Evolutionary conservation across 1,139 yeast genomes (phyloP), one percentile per base, ranked within the genome.

Genomic region (Lodderomyces parapsilosis): DNA sequence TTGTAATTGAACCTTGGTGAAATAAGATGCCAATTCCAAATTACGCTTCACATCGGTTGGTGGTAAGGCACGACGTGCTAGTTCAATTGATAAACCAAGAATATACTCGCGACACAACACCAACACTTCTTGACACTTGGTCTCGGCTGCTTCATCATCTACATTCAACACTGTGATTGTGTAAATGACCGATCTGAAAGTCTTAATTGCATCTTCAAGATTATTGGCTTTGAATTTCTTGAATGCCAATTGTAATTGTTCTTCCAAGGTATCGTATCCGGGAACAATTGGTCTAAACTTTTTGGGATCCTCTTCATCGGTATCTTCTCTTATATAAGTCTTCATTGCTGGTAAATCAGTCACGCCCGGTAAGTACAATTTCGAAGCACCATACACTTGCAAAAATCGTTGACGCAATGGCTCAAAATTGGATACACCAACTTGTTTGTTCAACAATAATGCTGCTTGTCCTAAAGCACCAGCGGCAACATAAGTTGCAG

Each of bases 391-490:
- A 64, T 86, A 93, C 22, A 90, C 86, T 55, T 89, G 93, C 61
- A 86, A 56, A 70, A 93, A 94, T 49, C 96, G 77, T 32, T 74
- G 60, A 65, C 93, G 83, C 53, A 94, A 76, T 18, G 99, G 99
- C 56, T 83, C 96, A 62, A 94, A 91, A 54, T 87, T 76, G 32
- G 80, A 82, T 42, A 88, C 79, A 53, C 98, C 99, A 42, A 86
- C 75, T 66, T 94, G 99, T 57, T 94, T 86, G 66, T 86, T 81
- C 57, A 94, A 77, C 59, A 94, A 78, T 54, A 89, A 93, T 31
- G 97, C 94, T 37, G 99, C 99, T 49, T 93, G 88, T 51, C 91
- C 98, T 62, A 91, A 90, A 5, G 95, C 88, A 54, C 99, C 99
- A 36, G 97, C 91, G 1, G 99, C 97, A 57, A 86, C 90, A 56